Percentiles rank a stretch among this genome's conserved stretches.
These are phyloP conservation scores for Naegleria fowleri DNA, from an alignment of 208 protist genomes.

Conservation along the genomic window DNA sequence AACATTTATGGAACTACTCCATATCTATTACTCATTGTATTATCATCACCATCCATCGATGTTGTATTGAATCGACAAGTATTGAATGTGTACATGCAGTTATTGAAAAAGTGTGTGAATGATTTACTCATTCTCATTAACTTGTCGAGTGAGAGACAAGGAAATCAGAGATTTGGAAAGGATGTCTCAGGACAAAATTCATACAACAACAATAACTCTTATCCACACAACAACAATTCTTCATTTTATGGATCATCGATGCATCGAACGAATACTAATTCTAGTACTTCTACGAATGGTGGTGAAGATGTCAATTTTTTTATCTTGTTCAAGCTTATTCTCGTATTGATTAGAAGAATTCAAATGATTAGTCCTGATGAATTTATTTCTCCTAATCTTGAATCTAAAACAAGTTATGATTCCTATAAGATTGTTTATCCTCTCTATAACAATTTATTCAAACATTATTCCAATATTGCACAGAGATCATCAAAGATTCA, in stretches of 20 bases:
- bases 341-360: not conserved
- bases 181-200: no score
- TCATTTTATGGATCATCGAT: no score
- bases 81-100: not conserved
- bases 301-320: not conserved
- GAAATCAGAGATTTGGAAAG: not conserved
- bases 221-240: no score
- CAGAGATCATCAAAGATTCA: not conserved
- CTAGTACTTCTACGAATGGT: not conserved
- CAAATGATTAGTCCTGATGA: not conserved
- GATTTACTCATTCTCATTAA: not conserved
- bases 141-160: not conserved
- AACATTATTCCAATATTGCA: not conserved
- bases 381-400: not conserved
- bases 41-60: not conserved
- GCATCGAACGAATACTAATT: no score
- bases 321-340: not conserved
- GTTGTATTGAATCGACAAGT: not conserved
- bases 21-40: not conserved
- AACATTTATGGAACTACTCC: not conserved
- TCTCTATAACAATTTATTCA: not conserved
- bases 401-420: not conserved
- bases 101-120: not conserved
- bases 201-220: no score
- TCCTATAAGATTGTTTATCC: not conserved